Base-by-base conservation (phyloP, 148 eudicot genomes). In the Dianthus caryophyllus region DNA sequence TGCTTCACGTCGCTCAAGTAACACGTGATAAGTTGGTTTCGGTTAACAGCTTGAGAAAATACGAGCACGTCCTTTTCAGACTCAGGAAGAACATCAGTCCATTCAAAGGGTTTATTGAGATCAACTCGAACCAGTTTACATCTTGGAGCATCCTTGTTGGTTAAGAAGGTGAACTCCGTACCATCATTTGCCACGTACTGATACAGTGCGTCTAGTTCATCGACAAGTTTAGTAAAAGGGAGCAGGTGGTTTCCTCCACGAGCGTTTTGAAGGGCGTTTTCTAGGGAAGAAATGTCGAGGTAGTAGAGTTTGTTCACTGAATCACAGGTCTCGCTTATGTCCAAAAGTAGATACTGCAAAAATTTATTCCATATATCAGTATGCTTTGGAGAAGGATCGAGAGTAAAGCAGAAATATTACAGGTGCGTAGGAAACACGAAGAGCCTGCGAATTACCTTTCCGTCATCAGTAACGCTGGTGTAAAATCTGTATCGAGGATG, bases 101-200 rank as follows among this genome's bases (percentile, higher is more conserved):
- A 94, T 31, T 55, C 24, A 68, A 39, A 67, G 16, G 91, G 98
- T 24, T 81, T 75, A 38, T 73, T 83, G 7, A 89, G 67, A 66
- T 93, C 84, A 49, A 94, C 88, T 3, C 92, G 81, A 47, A 82
- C 85, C 49, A 94, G 70, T 74, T 88, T 94, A 66, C 89, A 65
- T 66, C 75, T 86, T 9, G 98, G 97, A 47, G 98, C 97, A 54
- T 89, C 77, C 66, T 94, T 94, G 73, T 94, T 94, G 51, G 97
- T 87, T 71, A 63, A 66, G 58, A 94, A 90, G 62, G 98, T 94
- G 54, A 94, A 94, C 12, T 79, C 4, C 2, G 89, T 80, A 59
- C 59, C 87, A 49, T 94, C 92, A 79, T 94, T 90, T 2, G 97
- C 87, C 9, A 94, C 71, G 57, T 59, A 66, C 2, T 71, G 55